Percentiles rank a stretch among this genome's conserved stretches.
phyloP scores from a whole-genome alignment of 345 rosid genomes.

The Hevea brasiliensis region DNA sequence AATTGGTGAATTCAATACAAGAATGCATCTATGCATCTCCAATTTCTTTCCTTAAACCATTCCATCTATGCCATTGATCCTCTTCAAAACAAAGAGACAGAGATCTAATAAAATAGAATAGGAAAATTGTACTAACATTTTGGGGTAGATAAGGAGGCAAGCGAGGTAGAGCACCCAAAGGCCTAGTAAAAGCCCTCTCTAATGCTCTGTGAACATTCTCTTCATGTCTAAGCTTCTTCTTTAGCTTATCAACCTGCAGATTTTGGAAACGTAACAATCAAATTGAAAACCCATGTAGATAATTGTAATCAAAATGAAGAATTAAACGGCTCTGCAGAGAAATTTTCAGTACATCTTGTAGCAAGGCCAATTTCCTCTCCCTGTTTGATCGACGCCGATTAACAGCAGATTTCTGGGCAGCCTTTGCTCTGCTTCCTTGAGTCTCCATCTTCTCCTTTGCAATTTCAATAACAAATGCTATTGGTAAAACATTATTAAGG shows the following conservation, averaged over 20 bases:
- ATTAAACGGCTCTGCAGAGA: neutral
- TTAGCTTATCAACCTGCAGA: constrained; percentile 78
- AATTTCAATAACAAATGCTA: constrained; percentile 26
- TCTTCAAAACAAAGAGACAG: constrained; percentile 2
- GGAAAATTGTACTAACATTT: constrained; percentile 48
- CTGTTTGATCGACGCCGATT: constrained; percentile 62
- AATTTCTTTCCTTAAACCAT: neutral
- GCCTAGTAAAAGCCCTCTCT: constrained; percentile 85
- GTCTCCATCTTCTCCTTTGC: constrained; percentile 54
- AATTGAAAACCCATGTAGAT: neutral
- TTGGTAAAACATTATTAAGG: constrained; percentile 13
- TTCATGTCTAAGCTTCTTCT: constrained; percentile 76
- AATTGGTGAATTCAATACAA: neutral
- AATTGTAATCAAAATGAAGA: neutral
- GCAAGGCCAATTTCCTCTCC: constrained; percentile 75
- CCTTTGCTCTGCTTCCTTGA: constrained; percentile 38
- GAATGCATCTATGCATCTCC: neutral
- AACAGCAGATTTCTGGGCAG: constrained; percentile 43
- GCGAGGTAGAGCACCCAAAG: constrained; percentile 93
- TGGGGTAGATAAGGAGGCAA: constrained; percentile 88
- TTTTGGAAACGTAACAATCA: constrained; percentile 10
- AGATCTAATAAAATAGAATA: constrained; percentile 1
- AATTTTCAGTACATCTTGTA: constrained; percentile 69
- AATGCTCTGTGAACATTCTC: constrained; percentile 84
- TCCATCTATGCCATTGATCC: neutral